Conservation (phyloP, 805 yeast genomes). For the Myxozyma nipponensis region DNA sequence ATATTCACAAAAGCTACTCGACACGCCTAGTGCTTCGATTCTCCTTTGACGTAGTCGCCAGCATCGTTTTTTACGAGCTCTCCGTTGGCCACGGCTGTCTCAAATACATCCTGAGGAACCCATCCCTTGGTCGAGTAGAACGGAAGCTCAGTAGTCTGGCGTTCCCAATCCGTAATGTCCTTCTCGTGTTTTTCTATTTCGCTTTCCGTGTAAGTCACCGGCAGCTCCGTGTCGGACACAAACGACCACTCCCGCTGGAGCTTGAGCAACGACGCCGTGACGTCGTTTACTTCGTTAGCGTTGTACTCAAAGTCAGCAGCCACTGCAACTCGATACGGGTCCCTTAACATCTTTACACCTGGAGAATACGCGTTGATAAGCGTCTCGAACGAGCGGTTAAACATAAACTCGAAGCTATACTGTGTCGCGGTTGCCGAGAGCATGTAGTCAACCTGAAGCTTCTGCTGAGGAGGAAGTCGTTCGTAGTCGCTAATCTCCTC, state of each 20-base stretch:
- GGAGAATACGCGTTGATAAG: slow-evolving; percentile 81
- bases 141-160: slow-evolving; percentile 64
- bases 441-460: slow-evolving; percentile 80
- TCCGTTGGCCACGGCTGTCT: slow-evolving; percentile 62
- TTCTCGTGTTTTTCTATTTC: slow-evolving; percentile 56
- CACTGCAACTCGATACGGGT: slow-evolving; percentile 30
- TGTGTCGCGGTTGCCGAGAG: slow-evolving; percentile 88
- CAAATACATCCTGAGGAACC: slow-evolving; percentile 93
- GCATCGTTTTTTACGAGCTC: slow-evolving; percentile 58
- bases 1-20: too few species aligned
- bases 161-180: slow-evolving; percentile 63
- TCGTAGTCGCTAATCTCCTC: slow-evolving; percentile 72
- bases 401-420: slow-evolving; percentile 75
- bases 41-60: slow-evolving; percentile 48
- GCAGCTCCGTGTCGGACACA: slow-evolving; percentile 42
- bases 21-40: too few species aligned
- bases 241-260: slow-evolving; percentile 33
- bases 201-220: slow-evolving; percentile 56
- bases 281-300: slow-evolving; percentile 42
- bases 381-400: slow-evolving; percentile 60
- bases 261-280: slow-evolving; percentile 34
- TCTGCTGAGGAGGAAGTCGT: slow-evolving; percentile 63
- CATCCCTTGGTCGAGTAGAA: slow-evolving; percentile 91
- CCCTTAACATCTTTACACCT: slow-evolving; percentile 52
- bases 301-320: slow-evolving; percentile 27